Conservation (phyloP, 1,139 yeast species). For the Zygosaccharomyces pseudobailii region DNA sequence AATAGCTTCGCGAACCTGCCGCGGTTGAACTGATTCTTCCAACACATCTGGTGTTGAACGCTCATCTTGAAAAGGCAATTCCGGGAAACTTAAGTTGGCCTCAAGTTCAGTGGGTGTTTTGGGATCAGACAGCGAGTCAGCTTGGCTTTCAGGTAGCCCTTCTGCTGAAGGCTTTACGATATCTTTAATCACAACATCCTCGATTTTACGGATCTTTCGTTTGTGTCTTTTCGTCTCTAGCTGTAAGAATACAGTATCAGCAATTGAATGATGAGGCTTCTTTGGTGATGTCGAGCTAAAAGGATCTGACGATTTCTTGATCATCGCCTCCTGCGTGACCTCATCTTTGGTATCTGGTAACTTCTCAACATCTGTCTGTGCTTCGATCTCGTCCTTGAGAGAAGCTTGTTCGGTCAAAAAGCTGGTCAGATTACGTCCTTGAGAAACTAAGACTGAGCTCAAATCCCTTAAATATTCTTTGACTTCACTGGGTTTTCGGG, state of each 20-base stretch:
- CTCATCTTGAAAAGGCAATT: neutral
- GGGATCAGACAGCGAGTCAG: neutral
- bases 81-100: neutral
- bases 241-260: conserved; percentile 7
- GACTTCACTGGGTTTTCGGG: conserved; percentile 17
- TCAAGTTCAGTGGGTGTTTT: neutral
- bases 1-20: neutral
- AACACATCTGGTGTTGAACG: neutral
- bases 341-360: neutral
- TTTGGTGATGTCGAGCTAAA: neutral
- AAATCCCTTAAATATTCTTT: conserved; percentile 22
- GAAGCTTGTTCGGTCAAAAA: conserved; percentile 6
- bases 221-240: conserved; percentile 3
- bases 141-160: neutral
- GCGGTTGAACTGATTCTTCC: neutral
- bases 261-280: neutral
- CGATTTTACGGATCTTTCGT: conserved; percentile 11
- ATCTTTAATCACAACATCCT: conserved; percentile 12
- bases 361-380: neutral
- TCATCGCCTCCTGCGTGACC: no score
- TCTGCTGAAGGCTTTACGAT: neutral
- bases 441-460: conserved; percentile 23
- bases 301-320: neutral
- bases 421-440: conserved; percentile 13
- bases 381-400: neutral